A percentile compares a stretch with the other conserved stretches of the same genome.
Evolutionary conservation across 1,284 basidiomycete species (phyloP).

Genomic region (Flammula alnicola): DNA sequence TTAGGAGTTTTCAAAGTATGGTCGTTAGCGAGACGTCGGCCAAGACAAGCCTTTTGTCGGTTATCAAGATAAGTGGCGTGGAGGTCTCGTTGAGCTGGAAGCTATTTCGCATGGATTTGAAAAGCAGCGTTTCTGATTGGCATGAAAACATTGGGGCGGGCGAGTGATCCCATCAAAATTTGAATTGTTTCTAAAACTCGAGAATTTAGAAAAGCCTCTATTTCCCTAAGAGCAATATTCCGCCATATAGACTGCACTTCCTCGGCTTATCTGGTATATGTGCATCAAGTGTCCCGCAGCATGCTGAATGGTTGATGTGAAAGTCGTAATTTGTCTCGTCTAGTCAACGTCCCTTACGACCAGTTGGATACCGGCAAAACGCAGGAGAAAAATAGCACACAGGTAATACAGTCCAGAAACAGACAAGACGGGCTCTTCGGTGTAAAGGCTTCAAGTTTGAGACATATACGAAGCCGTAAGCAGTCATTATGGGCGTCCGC

Average conservation of each 20-base stretch:
- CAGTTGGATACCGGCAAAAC: slow-evolving; percentile 21
- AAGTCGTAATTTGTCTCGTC: neutral
- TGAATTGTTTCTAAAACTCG: no score
- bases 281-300: neutral
- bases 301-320: neutral
- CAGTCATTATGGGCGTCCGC: neutral
- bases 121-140: no score
- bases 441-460: neutral
- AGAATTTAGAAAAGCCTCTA: neutral
- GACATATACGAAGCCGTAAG: slow-evolving; percentile 4
- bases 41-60: no score
- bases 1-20: no score
- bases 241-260: neutral
- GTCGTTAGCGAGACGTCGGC: no score
- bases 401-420: slow-evolving; percentile 4
- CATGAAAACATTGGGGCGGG: no score
- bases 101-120: no score
- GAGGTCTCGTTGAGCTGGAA: no score
- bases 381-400: slow-evolving; percentile 16
- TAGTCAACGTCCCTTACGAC: slow-evolving; percentile 21
- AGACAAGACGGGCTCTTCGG: neutral
- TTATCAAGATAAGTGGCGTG: no score
- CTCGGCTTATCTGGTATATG: neutral
- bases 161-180: no score
- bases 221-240: neutral